Conservation (phyloP, 768 basidiomycete genomes). For the Leccinum ochraceum region DNA sequence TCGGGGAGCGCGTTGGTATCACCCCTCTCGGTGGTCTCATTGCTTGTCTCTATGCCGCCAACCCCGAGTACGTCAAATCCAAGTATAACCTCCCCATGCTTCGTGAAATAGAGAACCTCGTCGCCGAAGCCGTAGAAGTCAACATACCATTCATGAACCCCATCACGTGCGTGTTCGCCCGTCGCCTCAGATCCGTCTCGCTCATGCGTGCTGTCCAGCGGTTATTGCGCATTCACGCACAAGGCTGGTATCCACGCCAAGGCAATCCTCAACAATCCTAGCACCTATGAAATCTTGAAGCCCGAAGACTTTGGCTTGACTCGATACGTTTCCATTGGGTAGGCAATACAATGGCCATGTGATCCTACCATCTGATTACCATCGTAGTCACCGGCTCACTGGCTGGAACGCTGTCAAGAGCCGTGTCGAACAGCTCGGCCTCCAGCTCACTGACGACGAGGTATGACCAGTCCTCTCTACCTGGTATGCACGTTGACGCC, state of each 20-base stretch:
- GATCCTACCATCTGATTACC: constrained; percentile 7
- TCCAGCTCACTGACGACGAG: constrained; percentile 88
- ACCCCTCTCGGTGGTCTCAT: constrained; percentile 97
- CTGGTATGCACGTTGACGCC: constrained; percentile 1
- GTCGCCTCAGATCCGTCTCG: background rate
- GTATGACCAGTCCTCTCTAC: constrained; percentile 33
- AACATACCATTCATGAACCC: constrained; percentile 98
- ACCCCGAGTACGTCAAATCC: constrained; percentile 98
- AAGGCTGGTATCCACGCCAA: constrained; percentile 99
- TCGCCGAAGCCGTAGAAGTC: constrained; percentile 98
- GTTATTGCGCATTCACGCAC: constrained; percentile 99
- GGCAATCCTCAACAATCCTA: constrained; percentile 99
- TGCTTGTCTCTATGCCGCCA: constrained; percentile 94
- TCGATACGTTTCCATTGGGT: constrained; percentile 97
- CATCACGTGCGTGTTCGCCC: constrained; percentile 61
- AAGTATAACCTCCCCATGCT: constrained; percentile 99
- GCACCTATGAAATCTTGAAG: constrained; percentile 98
- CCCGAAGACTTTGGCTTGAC: constrained; percentile 98
- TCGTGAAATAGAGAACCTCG: constrained; percentile 97
- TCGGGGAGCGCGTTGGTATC: constrained; percentile 98
- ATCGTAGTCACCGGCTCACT: constrained; percentile 80
- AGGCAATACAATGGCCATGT: constrained; percentile 15
- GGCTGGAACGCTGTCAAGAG: constrained; percentile 99
- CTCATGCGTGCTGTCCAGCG: constrained; percentile 48
- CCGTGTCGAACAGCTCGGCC: constrained; percentile 94